Evolutionary conservation across 176 grass and related monocot species (phyloP).

Genomic region (Bonia amplexicaulis): DNA sequence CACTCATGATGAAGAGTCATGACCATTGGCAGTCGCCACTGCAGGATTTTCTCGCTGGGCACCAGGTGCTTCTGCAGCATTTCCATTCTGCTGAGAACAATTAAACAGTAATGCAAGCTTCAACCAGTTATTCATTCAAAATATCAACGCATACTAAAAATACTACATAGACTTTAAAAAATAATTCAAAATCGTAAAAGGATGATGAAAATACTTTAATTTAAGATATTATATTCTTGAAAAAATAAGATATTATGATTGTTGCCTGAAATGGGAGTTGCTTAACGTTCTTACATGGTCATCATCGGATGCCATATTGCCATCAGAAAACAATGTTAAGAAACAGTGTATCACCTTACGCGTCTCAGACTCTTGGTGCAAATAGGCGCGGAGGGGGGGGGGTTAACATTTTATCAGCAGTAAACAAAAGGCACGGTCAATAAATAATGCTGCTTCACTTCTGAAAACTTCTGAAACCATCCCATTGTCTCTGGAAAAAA

Average conservation of each 20-base stretch:
- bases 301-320: neutral
- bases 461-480: no score
- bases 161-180: neutral
- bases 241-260: neutral
- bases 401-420: neutral
- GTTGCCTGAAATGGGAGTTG: neutral
- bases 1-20: constrained; percentile 23
- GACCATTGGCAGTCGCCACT: constrained; percentile 32
- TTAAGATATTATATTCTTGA: neutral
- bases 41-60: constrained; percentile 25
- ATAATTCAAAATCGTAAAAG: neutral
- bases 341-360: neutral
- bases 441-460: neutral
- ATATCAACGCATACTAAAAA: neutral
- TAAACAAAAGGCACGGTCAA: neutral
- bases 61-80: neutral
- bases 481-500: neutral
- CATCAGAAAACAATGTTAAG: neutral
- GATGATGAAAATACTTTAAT: neutral
- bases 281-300: neutral
- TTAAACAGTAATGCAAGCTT: neutral
- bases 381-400: neutral
- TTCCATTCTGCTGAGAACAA: constrained; percentile 38
- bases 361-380: neutral
- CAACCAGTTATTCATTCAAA: constrained; percentile 6